phyloP scores from a whole-genome alignment of 2,329 filamentous ascomycete genomes.

The Chrysoporthe austroafricana region DNA sequence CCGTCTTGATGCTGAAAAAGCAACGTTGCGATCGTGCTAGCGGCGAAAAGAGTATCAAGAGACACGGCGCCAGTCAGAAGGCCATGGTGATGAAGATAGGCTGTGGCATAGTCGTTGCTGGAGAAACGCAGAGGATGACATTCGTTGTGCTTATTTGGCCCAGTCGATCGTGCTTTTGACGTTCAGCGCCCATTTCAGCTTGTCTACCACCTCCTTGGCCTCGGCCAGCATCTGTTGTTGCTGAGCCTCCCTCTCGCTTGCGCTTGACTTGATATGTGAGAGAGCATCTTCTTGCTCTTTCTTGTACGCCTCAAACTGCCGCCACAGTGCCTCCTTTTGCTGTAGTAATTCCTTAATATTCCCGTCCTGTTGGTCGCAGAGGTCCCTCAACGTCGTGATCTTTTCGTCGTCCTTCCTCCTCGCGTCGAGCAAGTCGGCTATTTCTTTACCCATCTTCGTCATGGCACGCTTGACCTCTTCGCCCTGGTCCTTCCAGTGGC shows the following conservation, averaged over 20 bases:
- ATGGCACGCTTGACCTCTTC: constrained; percentile 61
- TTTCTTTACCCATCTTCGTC: constrained; percentile 54
- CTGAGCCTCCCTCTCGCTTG: constrained; percentile 61
- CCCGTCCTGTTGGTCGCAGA: constrained; percentile 74
- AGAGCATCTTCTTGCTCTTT: constrained; percentile 64
- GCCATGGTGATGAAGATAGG: background rate
- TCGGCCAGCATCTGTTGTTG: constrained; percentile 63
- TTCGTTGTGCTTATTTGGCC: constrained; percentile 47
- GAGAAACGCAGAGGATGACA: background rate
- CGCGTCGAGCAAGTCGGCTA: constrained; percentile 58
- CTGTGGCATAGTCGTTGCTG: background rate
- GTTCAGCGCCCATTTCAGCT: constrained; percentile 74
- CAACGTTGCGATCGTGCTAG: background rate
- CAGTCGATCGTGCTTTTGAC: constrained; percentile 65
- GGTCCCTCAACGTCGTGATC: constrained; percentile 66
- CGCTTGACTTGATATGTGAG: constrained; percentile 60
- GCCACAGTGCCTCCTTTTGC: constrained; percentile 65
- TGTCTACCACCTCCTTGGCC: constrained; percentile 62
- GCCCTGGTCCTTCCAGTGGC: constrained; percentile 69
- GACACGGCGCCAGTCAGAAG: background rate
- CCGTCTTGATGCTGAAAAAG: constrained; percentile 18
- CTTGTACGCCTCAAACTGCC: constrained; percentile 68
- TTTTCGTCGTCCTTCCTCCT: constrained; percentile 64
- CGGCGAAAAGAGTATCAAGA: background rate
- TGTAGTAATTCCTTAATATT: constrained; percentile 64